Base-by-base conservation (phyloP, 768 basidiomycete genomes). In the Hygrophorus russula region DNA sequence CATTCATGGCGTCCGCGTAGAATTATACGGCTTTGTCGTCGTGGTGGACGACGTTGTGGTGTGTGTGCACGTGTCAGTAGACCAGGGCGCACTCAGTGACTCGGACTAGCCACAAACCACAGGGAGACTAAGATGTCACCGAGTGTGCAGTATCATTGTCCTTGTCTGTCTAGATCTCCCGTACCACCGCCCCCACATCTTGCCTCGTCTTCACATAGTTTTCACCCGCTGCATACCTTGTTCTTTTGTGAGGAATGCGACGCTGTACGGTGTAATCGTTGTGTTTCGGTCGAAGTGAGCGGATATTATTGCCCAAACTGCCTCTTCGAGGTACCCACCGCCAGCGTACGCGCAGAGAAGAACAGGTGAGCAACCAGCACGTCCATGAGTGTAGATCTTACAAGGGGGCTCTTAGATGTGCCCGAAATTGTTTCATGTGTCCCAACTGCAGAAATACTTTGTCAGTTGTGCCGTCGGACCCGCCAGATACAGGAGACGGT, bases 171-270 rank as follows among this genome's bases (percentile, higher is more conserved):
- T 14, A 57, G 60, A 5, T 69, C 71, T 13, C 71, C 71, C 12
- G 59, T 70, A 15, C 80, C 82, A 9, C 87, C 86, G 9, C 82
- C 80, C 2, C 87, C 85, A 0, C 80, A 79, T 53, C 69, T 86
- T 0, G 65, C 75, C 1, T 88, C 91, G 0, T 89, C 91, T 0
- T 76, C 80, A 0, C 74, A 80, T 53, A 81, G 77, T 52, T 89
- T 92, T 57, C 88, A 93, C 53, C 74, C 82, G 5, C 73, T 98
- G 2, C 76, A 88, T 53, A 74, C 73, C 20, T 77, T 99, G 6
- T 96, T 90, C 62, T 98, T 98, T 60, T 99, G 96, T 61, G 93
- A 97, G 62, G 94, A 98, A 73, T 99, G 96, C 61, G 94, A 98
- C 61, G 83, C 87, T 1, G 76, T 99, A 35, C 71, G 92, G 45